Evolutionary conservation across 257 asterid species (phyloP), one percentile per base, ranked within the genome.

Genomic region (Solanum verrucosum): DNA sequence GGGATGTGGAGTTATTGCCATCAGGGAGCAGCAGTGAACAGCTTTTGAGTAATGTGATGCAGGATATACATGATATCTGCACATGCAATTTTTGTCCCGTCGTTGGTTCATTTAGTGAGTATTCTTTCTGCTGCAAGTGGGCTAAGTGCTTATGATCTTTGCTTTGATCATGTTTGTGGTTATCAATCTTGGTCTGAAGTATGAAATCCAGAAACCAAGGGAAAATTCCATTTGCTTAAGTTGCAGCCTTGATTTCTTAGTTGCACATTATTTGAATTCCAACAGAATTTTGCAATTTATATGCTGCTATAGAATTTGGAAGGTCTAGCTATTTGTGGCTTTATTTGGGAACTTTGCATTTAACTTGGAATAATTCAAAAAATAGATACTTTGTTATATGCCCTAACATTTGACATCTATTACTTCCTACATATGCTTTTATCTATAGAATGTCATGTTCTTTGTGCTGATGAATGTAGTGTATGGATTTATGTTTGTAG

Each of bases 401-500:
- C 29, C 65, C 85, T 9, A 29, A 15, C 40, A 29, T 46, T 46
- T 81, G 70, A 5, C 70, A 81, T 81, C 85, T 49, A 49, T 44
- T 46, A 81, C 68, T 81, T 81, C n/a, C 25, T 79, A 42, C 38
- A 46, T 82, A 49, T 82, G 85, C 33, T 46, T 10, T 82, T 82
- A 29, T 49, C 4, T 29, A 31, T 87, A 38, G 74, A 46, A 79
- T 75, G 46, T 85, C 25, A 88, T 25, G 59, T 63, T 38, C 31
- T 77, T 85, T 75, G 23, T 90, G 89, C 84, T 88, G 60, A 86
- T 75, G 31, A 63, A 63, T 71, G 83, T 91, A 40, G 34, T 77
- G 91, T 90, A 87, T 35, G n/a, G 91, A 42, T 88, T 84, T 87
- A 75, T 35, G 21, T 85, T 87, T 88, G 85, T 93, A 95, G 98